phyloP scores from a whole-genome alignment of 2,329 filamentous ascomycete genomes.

The Pseudogymnoascus destructans region DNA sequence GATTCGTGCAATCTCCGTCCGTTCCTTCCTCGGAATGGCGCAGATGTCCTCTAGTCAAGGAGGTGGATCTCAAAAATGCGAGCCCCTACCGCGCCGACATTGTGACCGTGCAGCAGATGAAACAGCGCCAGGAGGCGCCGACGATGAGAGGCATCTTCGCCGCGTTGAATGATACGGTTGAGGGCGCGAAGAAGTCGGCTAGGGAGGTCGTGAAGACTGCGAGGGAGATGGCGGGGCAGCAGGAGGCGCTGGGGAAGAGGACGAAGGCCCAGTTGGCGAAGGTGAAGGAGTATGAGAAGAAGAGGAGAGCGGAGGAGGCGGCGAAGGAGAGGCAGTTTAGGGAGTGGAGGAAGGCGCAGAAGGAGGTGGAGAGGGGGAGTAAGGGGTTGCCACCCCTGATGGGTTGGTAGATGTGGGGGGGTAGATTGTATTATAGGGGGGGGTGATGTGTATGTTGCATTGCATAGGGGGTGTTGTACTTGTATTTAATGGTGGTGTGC shows the following conservation, averaged over 20 bases:
- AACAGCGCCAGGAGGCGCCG: conserved; percentile 12
- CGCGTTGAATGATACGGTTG: conserved; percentile 22
- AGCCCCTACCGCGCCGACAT: conserved; percentile 15
- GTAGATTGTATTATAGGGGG: conserved; percentile 6
- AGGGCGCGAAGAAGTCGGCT: conserved; percentile 24
- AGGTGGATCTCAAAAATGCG: conserved; percentile 4
- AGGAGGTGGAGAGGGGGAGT: conserved; percentile 7
- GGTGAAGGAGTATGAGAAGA: conserved; percentile 17
- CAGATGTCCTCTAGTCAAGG: conserved; percentile 18
- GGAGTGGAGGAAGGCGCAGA: conserved; percentile 10
- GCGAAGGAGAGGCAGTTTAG: conserved; percentile 11
- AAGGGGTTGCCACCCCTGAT: not conserved
- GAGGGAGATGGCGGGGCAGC: conserved; percentile 28
- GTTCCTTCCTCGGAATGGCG: conserved; percentile 29
- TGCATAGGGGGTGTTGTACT: not conserved
- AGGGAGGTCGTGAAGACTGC: conserved; percentile 22
- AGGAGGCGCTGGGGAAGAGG: conserved; percentile 20
- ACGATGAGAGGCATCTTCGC: conserved; percentile 23
- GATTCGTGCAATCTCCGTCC: conserved; percentile 24
- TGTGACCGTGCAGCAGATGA: conserved; percentile 11
- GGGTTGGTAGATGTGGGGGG: not conserved
- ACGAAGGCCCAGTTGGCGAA: conserved; percentile 13
- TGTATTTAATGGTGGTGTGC: conserved; percentile 1
- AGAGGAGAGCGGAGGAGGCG: conserved; percentile 15
- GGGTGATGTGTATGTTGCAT: conserved; percentile 5